Base-by-base conservation (phyloP, 2,329 filamentous ascomycete genomes). In the Alternaria longipes region DNA sequence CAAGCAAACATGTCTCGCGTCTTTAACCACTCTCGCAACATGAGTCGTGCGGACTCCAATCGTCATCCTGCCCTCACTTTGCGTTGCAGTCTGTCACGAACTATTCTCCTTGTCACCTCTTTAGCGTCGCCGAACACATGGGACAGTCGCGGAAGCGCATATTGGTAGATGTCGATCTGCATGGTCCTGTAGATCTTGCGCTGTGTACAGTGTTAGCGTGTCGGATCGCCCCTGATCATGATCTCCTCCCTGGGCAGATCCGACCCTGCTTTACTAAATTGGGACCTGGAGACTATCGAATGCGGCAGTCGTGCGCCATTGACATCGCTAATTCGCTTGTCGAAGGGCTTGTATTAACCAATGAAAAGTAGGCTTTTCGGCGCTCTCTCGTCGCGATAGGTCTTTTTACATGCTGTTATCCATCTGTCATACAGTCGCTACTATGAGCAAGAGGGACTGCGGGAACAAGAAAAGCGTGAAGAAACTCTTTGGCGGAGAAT, bases 11-110 rank as follows among this genome's bases (percentile, higher is more conserved):
- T 18, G n/a, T 12, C 12, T 38, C 32, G 38, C 26, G 22, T 47
- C 55, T 51, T 56, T 38, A 56, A 51, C 14, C 52, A 51, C 9
- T n/a, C 9, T 26, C 8, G 18, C 26, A 26, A 12, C 57, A 45
- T 49, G 57, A 60, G 57, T 60, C 57, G 57, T 41, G 38, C 11
- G 24, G 38, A 26, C 36, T 20, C 44, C 16, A 28, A 38, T 56
- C 54, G 26, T 44, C 54, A 51, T 32, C 40, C 26, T 12, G 18
- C 9, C 30, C 26, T n/a, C 18, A 36, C 44, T 18, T n/a, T 49
- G 18, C 30, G 34, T 32, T 18, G n/a, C 34, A 12, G 45, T 38
- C 44, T 28, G 32, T 11, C 28, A n/a, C 14, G 38, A 12, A 22
- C 34, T 30, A 9, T 50, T 56, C 36, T 18, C 28, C n/a, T 36